phyloP scores from a whole-genome alignment of 306 rosid species.

The Prunus dulcis region DNA sequence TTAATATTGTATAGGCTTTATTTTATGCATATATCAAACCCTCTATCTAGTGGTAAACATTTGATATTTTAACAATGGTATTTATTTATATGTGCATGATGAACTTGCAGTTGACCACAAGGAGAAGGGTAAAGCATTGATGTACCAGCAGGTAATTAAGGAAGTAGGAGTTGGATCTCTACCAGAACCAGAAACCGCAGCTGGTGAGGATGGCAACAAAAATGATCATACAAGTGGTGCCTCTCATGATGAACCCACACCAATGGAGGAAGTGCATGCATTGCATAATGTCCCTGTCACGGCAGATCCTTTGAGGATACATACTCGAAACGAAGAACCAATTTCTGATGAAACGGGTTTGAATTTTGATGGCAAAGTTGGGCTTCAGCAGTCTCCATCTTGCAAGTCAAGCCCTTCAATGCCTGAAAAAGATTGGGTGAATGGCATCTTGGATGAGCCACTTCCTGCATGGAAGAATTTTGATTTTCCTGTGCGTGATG shows the following conservation, averaged over 20 bases:
- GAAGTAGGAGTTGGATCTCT: constrained; percentile 18
- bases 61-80: constrained; percentile 3
- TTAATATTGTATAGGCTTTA: not conserved
- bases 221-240: constrained; percentile 11
- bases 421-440: constrained; percentile 19
- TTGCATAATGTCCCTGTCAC: constrained; percentile 10
- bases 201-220: constrained; percentile 19
- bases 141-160: constrained; percentile 14
- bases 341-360: constrained; percentile 21
- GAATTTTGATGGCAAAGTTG: constrained; percentile 12
- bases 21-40: not conserved
- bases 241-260: constrained; percentile 3
- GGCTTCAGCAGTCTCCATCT: constrained; percentile 18
- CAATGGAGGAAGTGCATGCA: constrained; percentile 16
- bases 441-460: constrained; percentile 4
- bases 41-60: not conserved
- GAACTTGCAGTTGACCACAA: constrained; percentile 37
- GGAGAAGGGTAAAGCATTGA: constrained; percentile 23
- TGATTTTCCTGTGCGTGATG: constrained; percentile 14
- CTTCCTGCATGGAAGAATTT: constrained; percentile 24
- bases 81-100: constrained; percentile 5
- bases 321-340: constrained; percentile 5
- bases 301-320: constrained; percentile 23
- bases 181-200: constrained; percentile 7
- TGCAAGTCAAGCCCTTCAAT: constrained; percentile 4